phyloP scores from a whole-genome alignment of 2,329 filamentous ascomycete species.

The Tolypocladium tropicale region DNA sequence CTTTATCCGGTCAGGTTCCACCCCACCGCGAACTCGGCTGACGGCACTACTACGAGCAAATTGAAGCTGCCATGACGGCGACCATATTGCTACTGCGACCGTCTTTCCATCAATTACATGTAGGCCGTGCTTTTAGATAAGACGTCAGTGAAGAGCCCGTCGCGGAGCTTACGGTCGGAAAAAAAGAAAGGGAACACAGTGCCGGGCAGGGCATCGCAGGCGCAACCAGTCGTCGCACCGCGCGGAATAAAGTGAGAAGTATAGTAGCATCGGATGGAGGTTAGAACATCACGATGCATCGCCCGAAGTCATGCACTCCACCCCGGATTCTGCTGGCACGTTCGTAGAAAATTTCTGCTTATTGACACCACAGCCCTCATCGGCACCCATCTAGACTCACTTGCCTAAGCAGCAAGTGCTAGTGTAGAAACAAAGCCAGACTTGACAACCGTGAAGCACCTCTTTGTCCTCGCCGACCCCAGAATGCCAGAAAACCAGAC shows the following conservation, averaged over 20 bases:
- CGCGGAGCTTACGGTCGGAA: neutral
- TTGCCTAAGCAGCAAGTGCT: slow-evolving; percentile 28
- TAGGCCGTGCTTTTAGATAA: neutral
- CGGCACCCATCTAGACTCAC: slow-evolving; percentile 25
- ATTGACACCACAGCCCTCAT: slow-evolving; percentile 10
- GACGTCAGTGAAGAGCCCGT: neutral
- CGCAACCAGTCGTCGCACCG: no score
- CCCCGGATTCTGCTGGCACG: neutral
- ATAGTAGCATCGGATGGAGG: neutral
- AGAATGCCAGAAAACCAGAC: slow-evolving; percentile 32
- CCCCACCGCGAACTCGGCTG: neutral
- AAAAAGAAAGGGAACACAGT: neutral
- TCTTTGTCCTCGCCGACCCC: slow-evolving; percentile 24
- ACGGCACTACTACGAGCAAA: neutral
- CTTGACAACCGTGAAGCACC: slow-evolving; percentile 24
- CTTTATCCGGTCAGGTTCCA: slow-evolving; percentile 3
- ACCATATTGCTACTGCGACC: neutral
- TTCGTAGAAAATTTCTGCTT: neutral
- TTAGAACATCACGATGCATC: neutral
- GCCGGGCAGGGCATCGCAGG: no score
- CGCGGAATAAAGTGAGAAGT: neutral
- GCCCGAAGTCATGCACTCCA: neutral
- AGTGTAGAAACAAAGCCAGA: slow-evolving; percentile 29
- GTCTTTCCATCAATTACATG: neutral
- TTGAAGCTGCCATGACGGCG: neutral